These are phyloP conservation scores for Penicillium freii DNA, from an alignment of 2,329 filamentous ascomycete species.

Conservation along the genomic window DNA sequence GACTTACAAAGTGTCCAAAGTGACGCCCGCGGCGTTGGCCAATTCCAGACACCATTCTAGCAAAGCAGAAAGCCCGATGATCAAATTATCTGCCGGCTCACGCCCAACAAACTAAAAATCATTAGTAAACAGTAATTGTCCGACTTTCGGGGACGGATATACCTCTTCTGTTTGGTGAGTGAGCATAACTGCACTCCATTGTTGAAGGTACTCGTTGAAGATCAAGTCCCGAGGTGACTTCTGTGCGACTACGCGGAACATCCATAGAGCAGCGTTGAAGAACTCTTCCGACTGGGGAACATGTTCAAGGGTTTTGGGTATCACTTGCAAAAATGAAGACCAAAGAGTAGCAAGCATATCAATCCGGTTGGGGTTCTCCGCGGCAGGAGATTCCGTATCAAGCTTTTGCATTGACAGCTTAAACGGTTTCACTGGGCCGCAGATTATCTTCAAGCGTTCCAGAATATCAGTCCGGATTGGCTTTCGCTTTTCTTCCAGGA, in stretches of 20 bases:
- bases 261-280: constrained; percentile 44
- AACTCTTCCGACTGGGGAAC: constrained; percentile 46
- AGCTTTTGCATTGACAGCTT: constrained; percentile 28
- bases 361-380: constrained; percentile 32
- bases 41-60: constrained; percentile 44
- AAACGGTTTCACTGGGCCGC: constrained; percentile 31
- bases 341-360: constrained; percentile 48
- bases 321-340: constrained; percentile 42
- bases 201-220: constrained; percentile 40
- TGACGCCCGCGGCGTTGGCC: constrained; percentile 33
- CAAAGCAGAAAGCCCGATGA: constrained; percentile 45
- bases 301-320: constrained; percentile 40
- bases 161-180: constrained; percentile 46
- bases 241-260: constrained; percentile 45
- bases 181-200: constrained; percentile 46
- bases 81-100: constrained; percentile 44
- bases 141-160: constrained; percentile 3
- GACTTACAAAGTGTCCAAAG: constrained; percentile 37
- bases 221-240: constrained; percentile 38
- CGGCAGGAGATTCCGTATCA: constrained; percentile 16
- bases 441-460: constrained; percentile 41
- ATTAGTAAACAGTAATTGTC: constrained; percentile 20
- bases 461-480: constrained; percentile 40
- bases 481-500: constrained; percentile 46
- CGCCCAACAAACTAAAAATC: constrained; percentile 45